Conservation (phyloP, 805 yeast species). For the Saturnispora saitoi region DNA sequence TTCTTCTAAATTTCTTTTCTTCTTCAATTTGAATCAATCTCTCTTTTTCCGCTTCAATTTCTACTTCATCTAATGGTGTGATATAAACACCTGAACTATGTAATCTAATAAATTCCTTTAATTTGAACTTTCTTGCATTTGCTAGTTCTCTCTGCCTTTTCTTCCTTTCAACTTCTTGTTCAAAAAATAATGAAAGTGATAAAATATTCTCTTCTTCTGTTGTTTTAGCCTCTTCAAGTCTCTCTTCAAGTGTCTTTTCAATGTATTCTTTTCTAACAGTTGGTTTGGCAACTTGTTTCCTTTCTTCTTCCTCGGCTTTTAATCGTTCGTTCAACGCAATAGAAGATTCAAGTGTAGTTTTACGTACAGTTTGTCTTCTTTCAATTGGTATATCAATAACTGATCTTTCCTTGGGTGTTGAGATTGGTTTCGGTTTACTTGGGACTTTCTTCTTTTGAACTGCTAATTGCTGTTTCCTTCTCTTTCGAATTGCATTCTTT, state of each 20-base stretch:
- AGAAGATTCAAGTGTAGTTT: slow-evolving; percentile 69
- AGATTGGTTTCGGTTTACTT: slow-evolving; percentile 1
- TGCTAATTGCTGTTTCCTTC: slow-evolving; percentile 35
- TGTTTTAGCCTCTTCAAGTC: slow-evolving; percentile 72
- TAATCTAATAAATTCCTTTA: slow-evolving; percentile 52
- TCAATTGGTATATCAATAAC: slow-evolving; percentile 15
- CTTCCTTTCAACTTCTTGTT: slow-evolving; percentile 76
- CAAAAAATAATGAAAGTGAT: slow-evolving; percentile 69
- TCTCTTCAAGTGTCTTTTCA: slow-evolving; percentile 59
- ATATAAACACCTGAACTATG: slow-evolving; percentile 40
- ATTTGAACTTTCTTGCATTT: slow-evolving; percentile 51
- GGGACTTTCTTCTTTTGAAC: slow-evolving; percentile 26
- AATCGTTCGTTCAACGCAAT: slow-evolving; percentile 67
- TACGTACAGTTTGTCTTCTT: slow-evolving; percentile 69
- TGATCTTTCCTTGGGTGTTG: slow-evolving; percentile 1
- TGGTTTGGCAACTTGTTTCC: slow-evolving; percentile 29
- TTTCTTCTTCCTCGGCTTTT: slow-evolving; percentile 57
- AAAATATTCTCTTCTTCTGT: slow-evolving; percentile 72
- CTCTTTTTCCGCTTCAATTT: slow-evolving; percentile 31
- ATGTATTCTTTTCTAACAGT: slow-evolving; percentile 30
- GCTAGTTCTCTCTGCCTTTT: slow-evolving; percentile 67
- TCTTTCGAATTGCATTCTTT: slow-evolving; percentile 26
- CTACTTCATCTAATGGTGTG: slow-evolving; percentile 57
- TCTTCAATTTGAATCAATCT: slow-evolving; percentile 28
- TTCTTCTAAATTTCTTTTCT: slow-evolving; percentile 32